Evolutionary conservation across 2,329 filamentous ascomycete genomes (phyloP).

Genomic region (Hyphodiscus sp.): DNA sequence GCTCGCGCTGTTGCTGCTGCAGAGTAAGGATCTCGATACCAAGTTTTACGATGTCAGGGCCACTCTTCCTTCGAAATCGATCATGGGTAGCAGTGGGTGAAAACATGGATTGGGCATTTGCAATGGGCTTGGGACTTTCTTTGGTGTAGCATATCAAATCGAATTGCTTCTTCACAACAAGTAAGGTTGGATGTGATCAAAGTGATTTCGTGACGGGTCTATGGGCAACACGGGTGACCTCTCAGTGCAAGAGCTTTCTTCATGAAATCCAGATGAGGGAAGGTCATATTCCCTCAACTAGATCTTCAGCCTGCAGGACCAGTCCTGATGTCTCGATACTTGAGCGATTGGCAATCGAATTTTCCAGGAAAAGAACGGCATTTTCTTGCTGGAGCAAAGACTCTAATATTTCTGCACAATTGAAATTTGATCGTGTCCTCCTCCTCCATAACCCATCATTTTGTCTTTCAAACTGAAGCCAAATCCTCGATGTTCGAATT

Average conservation of each 20-base stretch:
- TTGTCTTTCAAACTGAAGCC: no score
- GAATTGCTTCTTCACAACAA: slow-evolving; percentile 19
- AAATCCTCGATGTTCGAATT: no score
- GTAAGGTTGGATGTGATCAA: not conserved
- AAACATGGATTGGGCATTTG: slow-evolving; percentile 28
- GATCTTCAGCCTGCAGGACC: no score
- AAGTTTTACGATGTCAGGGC: slow-evolving; percentile 27
- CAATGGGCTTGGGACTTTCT: slow-evolving; percentile 28
- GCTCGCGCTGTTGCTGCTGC: slow-evolving; percentile 55
- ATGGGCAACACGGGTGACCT: not conserved
- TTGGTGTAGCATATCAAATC: slow-evolving; percentile 32
- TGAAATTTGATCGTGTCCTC: no score
- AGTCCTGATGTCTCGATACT: no score
- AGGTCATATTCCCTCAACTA: no score
- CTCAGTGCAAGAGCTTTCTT: no score
- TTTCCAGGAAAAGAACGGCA: no score
- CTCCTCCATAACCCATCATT: no score
- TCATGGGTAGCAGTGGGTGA: slow-evolving; percentile 18
- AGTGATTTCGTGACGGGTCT: not conserved
- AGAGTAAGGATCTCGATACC: slow-evolving; percentile 29
- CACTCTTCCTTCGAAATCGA: slow-evolving; percentile 25
- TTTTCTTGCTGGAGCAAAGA: no score
- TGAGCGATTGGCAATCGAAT: no score
- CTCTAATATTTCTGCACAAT: no score
- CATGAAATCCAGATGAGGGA: not conserved